These are phyloP conservation scores for Microcyclosporella mali DNA, from an alignment of 2,329 filamentous ascomycete species.

Conservation along the genomic window DNA sequence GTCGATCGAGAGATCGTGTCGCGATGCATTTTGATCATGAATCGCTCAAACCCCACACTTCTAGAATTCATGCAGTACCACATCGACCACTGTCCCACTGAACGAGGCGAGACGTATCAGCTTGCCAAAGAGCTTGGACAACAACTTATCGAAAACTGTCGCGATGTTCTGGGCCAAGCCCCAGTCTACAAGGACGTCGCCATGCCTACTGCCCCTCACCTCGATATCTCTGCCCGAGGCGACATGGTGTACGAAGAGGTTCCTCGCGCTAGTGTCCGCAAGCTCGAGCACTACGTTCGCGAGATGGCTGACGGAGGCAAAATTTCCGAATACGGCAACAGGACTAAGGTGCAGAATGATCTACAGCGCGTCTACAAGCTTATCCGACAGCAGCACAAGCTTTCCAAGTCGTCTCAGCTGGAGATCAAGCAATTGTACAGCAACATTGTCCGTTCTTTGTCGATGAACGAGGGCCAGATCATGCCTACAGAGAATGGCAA, in stretches of 20 bases:
- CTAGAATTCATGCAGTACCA: constrained; percentile 99
- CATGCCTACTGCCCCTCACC: constrained; percentile 83
- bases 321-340: constrained; percentile 96
- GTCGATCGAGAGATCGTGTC: constrained; percentile 98
- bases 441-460: constrained; percentile 86
- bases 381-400: constrained; percentile 96
- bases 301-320: constrained; percentile 98
- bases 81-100: constrained; percentile 96
- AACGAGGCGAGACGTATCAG: constrained; percentile 94
- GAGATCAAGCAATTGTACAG: constrained; percentile 95
- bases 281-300: constrained; percentile 95
- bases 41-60: constrained; percentile 89
- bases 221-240: constrained; percentile 84
- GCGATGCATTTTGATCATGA: constrained; percentile 98
- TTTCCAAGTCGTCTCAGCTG: constrained; percentile 90
- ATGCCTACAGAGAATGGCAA: constrained; percentile 80
- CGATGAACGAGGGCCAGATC: constrained; percentile 98
- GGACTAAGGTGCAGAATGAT: constrained; percentile 96
- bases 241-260: constrained; percentile 89
- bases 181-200: constrained; percentile 96
- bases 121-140: constrained; percentile 92
- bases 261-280: constrained; percentile 80
- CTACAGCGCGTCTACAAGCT: constrained; percentile 94
- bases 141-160: constrained; percentile 96
- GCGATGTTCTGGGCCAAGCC: constrained; percentile 74